Base-by-base conservation (phyloP, 2,329 filamentous ascomycete species). In the Whalleya microplaca region DNA sequence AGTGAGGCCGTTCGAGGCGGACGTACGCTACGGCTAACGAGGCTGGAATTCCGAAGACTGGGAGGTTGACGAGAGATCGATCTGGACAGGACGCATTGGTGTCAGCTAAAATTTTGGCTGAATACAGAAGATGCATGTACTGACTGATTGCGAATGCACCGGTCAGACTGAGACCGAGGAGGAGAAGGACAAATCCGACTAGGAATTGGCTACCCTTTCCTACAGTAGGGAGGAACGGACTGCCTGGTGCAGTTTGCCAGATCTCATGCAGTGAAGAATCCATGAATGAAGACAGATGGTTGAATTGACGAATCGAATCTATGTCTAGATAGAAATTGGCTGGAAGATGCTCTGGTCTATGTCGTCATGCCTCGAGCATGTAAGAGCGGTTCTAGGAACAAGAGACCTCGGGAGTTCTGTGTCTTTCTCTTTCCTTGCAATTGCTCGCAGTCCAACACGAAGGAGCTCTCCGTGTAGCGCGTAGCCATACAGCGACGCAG, bases 191-290 rank as follows among this genome's bases (percentile, higher is more conserved):
- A 76, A 93, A 94, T 70, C 87, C 93, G 64, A 96, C 80, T 65
- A 84, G 78, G 79, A 97, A 95, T 67, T 98, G 95, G 72, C 80
- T 87, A 71, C 87, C 84, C 80, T 98, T 98, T 73, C 84, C 84
- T 69, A 98, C 78, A 55, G 86, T 73, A 60, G 94, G 92, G 67
- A 87, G 77, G 79, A 95, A 98, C 62, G 92, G 91, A 80, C 86
- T 90, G 83, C 86, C 85, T 76, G 90, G 85, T 79, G 93, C 91
- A 83, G 91, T 90, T 83, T 96, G 89, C 94, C 94, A 98, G 80
- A 96, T 84, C 76, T 95, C 87, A 78, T 89, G 87, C 76, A 96
- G 81, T 82, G 90, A 91, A 71, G 87, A 85, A 84, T 90, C 88
- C 87, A 91, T 90, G 79, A 80, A 81, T 69, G 64, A 64, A 48